Evolutionary conservation across 163 green algal genomes (phyloP).

Genomic region (Chlorella variabilis): DNA sequence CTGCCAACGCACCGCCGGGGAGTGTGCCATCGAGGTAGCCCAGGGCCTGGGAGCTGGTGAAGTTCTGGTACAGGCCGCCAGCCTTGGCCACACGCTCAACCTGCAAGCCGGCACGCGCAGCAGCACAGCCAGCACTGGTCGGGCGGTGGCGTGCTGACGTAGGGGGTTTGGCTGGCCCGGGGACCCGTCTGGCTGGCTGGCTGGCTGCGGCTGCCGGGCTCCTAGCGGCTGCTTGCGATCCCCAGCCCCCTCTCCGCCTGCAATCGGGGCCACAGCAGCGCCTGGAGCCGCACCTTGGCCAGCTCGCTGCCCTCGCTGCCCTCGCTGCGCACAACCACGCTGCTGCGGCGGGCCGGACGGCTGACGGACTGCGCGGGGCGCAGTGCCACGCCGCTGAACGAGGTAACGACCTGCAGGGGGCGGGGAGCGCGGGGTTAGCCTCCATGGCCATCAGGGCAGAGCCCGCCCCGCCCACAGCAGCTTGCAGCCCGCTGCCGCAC

Average conservation of each 20-base stretch:
- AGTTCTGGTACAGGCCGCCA: conserved; percentile 55
- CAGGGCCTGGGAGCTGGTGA: conserved; percentile 59
- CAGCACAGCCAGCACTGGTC: not conserved
- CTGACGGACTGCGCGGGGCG: conserved; percentile 23
- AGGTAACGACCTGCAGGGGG: conserved; percentile 14
- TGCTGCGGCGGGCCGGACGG: conserved; percentile 6
- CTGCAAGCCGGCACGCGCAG: conserved; percentile 16
- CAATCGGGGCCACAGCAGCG: not conserved
- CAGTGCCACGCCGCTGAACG: conserved; percentile 28
- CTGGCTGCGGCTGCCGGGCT: not conserved
- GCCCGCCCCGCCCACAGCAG: no score
- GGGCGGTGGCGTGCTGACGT: not conserved
- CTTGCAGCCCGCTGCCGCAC: not conserved
- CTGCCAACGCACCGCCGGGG: conserved; percentile 51
- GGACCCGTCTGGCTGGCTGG: not conserved
- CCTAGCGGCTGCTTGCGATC: no score
- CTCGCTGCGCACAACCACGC: conserved; percentile 44
- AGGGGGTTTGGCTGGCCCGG: not conserved
- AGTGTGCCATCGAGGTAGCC: conserved; percentile 63
- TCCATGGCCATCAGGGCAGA: not conserved
- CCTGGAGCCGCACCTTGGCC: conserved; percentile 36
- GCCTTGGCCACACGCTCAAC: conserved; percentile 56
- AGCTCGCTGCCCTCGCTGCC: conserved; percentile 20
- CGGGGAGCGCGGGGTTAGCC: not conserved
- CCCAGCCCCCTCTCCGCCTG: not conserved